Conservation (phyloP, 2,329 filamentous ascomycete species). For the Alternaria sp. region DNA sequence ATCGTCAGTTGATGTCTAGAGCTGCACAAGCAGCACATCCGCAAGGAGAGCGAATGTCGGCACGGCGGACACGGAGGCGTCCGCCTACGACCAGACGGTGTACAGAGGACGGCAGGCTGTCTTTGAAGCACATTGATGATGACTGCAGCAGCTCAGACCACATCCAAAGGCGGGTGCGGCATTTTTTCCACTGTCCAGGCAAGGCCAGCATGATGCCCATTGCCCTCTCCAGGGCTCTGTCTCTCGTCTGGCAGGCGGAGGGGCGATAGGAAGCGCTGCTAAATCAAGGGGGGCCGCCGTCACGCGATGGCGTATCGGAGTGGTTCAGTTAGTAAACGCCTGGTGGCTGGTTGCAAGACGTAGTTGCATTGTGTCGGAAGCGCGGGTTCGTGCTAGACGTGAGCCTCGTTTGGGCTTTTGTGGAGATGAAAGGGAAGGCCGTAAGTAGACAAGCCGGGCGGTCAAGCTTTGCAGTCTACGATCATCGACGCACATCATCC, state of each 20-base stretch:
- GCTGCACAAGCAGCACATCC: slow-evolving; percentile 2
- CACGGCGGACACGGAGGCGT: slow-evolving; percentile 8
- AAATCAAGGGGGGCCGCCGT: not conserved
- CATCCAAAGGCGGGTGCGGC: slow-evolving; percentile 19
- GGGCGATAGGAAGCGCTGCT: not conserved
- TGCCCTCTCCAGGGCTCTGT: slow-evolving; percentile 1
- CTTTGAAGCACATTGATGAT: slow-evolving; percentile 16
- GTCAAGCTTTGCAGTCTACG: slow-evolving; percentile 17
- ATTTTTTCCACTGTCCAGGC: slow-evolving; percentile 21
- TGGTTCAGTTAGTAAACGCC: not conserved
- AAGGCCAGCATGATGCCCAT: slow-evolving; percentile 14
- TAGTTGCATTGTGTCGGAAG: not conserved
- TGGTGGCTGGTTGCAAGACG: not conserved
- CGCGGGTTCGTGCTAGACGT: slow-evolving; percentile 1
- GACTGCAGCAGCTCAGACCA: slow-evolving; percentile 20
- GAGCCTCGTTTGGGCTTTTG: slow-evolving; percentile 5
- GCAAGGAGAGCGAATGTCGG: slow-evolving; percentile 10
- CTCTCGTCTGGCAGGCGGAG: slow-evolving; percentile 3
- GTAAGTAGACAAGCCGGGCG: slow-evolving; percentile 3
- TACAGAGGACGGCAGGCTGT: slow-evolving; percentile 13
- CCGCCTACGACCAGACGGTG: not conserved
- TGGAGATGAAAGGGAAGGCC: slow-evolving; percentile 2
- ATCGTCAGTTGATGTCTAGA: slow-evolving; percentile 7
- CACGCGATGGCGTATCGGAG: slow-evolving; percentile 1
- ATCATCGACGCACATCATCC: slow-evolving; percentile 23